Conservation (phyloP, 148 eudicot genomes). For the Camellia sinensis region DNA sequence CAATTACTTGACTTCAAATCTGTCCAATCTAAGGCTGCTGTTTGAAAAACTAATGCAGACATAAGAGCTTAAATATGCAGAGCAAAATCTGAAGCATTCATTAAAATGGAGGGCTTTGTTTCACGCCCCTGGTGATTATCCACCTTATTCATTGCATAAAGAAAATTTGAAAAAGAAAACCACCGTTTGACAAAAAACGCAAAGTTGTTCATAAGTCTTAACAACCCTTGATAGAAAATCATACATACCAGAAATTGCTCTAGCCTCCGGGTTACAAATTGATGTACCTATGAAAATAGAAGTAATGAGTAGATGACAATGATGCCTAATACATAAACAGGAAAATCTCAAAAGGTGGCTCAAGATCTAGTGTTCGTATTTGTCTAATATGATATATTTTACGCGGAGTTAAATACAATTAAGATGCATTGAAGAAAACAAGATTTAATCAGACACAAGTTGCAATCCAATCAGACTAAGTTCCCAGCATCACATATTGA, state of each 20-base stretch:
- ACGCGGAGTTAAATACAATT: not conserved
- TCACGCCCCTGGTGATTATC: not conserved
- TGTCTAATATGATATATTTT: not conserved
- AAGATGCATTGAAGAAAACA: not conserved
- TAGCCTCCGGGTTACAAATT: constrained; percentile 87
- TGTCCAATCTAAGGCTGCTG: not conserved
- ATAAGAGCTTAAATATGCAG: not conserved
- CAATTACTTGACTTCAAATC: not conserved
- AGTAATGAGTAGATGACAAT: not conserved
- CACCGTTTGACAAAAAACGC: not conserved
- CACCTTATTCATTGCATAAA: not conserved
- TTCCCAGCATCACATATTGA: not conserved
- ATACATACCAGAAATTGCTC: constrained; percentile 88
- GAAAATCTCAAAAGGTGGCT: not conserved
- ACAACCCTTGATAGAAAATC: not conserved
- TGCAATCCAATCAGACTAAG: not conserved
- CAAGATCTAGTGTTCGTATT: not conserved
- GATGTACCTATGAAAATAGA: constrained; percentile 62
- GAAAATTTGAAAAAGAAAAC: not conserved
- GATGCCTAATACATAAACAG: not conserved
- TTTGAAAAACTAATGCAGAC: not conserved
- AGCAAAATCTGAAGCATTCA: not conserved
- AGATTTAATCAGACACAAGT: not conserved
- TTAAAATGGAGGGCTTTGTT: not conserved
- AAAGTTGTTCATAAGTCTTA: not conserved